Percentiles rank a stretch among this genome's conserved stretches.
These are phyloP conservation scores for Coemansia sp. DNA, from an alignment of 192 early-diverging fungal species.

Conservation along the genomic window DNA sequence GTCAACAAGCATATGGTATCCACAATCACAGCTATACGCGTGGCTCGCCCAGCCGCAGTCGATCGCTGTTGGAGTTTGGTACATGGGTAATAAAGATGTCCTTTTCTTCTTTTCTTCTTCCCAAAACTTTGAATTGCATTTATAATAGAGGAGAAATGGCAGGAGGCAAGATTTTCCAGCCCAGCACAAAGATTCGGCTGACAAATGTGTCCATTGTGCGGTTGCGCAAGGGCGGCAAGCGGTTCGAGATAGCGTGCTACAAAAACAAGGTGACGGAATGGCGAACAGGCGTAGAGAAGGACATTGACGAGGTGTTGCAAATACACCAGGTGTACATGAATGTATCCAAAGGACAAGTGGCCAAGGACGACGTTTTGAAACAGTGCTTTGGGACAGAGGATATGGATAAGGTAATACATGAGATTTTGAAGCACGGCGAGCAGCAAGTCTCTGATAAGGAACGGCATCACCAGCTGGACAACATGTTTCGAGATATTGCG, in stretches of 20 bases:
- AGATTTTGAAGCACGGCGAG: constrained; percentile 95
- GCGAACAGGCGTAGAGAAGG: constrained; percentile 90
- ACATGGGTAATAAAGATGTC: neutral
- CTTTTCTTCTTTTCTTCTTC: neutral
- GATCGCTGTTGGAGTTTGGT: constrained; percentile 29
- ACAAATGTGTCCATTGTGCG: constrained; percentile 97
- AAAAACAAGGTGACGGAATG: constrained; percentile 99
- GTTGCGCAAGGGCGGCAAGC: constrained; percentile 93
- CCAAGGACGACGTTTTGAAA: constrained; percentile 81
- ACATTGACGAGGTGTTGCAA: constrained; percentile 96
- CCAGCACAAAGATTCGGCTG: constrained; percentile 60
- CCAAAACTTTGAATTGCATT: neutral
- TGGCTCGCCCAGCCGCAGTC: constrained; percentile 10
- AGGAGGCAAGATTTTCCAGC: constrained; percentile 52
- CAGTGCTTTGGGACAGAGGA: constrained; percentile 90
- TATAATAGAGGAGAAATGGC: constrained; percentile 8
- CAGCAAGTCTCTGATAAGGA: constrained; percentile 97
- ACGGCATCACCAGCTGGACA: constrained; percentile 78
- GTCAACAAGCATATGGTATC: constrained; percentile 14
- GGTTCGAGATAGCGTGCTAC: constrained; percentile 98
- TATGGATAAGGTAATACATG: constrained; percentile 72
- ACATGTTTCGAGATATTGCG: constrained; percentile 88
- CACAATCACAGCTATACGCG: constrained; percentile 10
- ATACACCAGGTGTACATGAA: constrained; percentile 91
- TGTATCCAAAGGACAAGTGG: constrained; percentile 95